Evolutionary conservation across 225 moss, liverwort and hornwort species (phyloP), one percentile per base, ranked within the genome.

Genomic region (Bryum argenteum): DNA sequence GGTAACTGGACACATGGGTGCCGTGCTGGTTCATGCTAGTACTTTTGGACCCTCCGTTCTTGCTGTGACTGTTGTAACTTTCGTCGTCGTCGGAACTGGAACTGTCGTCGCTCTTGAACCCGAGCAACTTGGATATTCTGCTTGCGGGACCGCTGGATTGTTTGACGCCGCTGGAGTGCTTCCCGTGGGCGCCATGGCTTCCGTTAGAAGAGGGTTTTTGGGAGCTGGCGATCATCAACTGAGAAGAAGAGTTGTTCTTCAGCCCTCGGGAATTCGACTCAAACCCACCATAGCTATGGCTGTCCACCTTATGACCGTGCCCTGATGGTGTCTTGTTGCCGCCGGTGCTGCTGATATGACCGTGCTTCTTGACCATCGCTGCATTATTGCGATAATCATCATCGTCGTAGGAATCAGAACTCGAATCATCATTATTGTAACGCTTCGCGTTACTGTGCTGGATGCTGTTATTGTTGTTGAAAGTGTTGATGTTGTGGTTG

Each of bases 71-170:
- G 15, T 63, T 71, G 0, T 67, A 71, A 0, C 79, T 28, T 11
- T 65, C 73, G 24, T 70, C 51, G 7, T 78, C 68, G n/a, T 77
- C 84, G 0, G 84, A 77, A 63, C 70, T 78, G 1, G 67, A 78
- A 17, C 33, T 68, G 64, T 75, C 48, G 0, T n/a, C n/a, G n/a
- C n/a, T n/a, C n/a, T n/a, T n/a, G 10, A 73, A 67, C 0, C 82
- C 21, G 0, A 83, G 19, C 67, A 79, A 20, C 64, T 71, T 78
- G 2, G 68, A 60, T 19, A 67, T 66, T 72, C 66, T 72, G 72
- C 75, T 77, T 8, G 44, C 58, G 21, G 18, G 52, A 22, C 12
- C 70, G 37, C 33, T 33, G 33, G 33, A 33, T 15, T 45, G 52
- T 17, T 16, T 65, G 0, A 48, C 51, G 0, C n/a, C n/a, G n/a